These are phyloP conservation scores for Myriosclerotinia scirpicola DNA, from an alignment of 2,329 filamentous ascomycete genomes.

Conservation along the genomic window DNA sequence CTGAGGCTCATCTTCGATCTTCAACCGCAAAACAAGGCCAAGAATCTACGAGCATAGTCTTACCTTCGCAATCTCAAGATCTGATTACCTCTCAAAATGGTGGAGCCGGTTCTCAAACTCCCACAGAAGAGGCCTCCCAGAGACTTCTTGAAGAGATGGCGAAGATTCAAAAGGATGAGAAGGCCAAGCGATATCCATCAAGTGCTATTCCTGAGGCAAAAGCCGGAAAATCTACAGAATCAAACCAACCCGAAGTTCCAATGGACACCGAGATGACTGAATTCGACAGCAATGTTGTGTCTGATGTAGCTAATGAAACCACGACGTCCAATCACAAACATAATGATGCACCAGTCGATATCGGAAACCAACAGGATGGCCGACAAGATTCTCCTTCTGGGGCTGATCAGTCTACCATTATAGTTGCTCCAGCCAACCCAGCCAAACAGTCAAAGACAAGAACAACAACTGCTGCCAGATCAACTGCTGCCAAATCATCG, in stretches of 20 bases:
- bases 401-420: not conserved
- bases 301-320: not conserved
- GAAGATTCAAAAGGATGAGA: not conserved
- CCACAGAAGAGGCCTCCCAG: constrained; percentile 1
- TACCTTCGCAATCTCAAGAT: not conserved
- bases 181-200: not conserved
- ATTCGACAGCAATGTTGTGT: not conserved
- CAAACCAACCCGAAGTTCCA: too few relatives aligned
- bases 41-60: not conserved
- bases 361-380: constrained; percentile 10
- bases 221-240: not conserved
- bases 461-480: not conserved
- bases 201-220: not conserved
- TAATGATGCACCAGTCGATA: not conserved
- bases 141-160: not conserved
- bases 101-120: not conserved
- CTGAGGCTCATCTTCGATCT: not conserved
- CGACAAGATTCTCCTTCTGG: not conserved
- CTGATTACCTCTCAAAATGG: not conserved
- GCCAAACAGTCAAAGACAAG: not conserved
- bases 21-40: not conserved
- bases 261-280: not conserved
- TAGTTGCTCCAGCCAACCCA: not conserved
- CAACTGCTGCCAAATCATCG: not conserved
- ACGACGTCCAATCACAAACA: not conserved